Conservation (phyloP, 495 filamentous ascomycete genomes). For the Annulohypoxylon maeteangense region DNA sequence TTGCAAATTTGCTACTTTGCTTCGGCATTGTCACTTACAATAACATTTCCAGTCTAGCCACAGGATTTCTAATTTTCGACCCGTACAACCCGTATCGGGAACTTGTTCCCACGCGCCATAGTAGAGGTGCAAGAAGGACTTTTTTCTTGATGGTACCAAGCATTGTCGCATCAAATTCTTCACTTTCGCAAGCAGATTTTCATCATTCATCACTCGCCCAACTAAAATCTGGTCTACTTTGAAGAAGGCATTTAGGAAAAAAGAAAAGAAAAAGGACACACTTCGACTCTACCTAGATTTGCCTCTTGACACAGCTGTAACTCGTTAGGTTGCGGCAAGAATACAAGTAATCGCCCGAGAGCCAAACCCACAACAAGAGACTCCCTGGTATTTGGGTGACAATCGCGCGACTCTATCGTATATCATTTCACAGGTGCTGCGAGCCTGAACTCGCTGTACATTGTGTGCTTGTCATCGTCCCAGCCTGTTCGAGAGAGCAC, state of each 20-base stretch:
- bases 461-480: constrained; percentile 36
- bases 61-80: constrained; percentile 11
- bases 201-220: constrained; percentile 11
- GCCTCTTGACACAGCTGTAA: constrained; percentile 38
- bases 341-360: constrained; percentile 39
- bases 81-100: constrained; percentile 25
- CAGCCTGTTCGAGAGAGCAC: constrained; percentile 36
- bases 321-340: constrained; percentile 42
- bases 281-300: constrained; percentile 37
- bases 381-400: constrained; percentile 39
- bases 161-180: constrained; percentile 28
- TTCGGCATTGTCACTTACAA: constrained; percentile 11
- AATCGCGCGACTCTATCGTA: constrained; percentile 41
- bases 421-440: constrained; percentile 38
- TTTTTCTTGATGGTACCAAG: constrained; percentile 20
- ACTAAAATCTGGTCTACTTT: constrained; percentile 24
- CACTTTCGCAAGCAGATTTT: constrained; percentile 18
- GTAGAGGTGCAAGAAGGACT: constrained; percentile 30
- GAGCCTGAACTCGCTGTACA: constrained; percentile 40
- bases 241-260: constrained; percentile 21
- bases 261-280: background rate
- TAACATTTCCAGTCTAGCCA: constrained; percentile 9
- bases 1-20: background rate
- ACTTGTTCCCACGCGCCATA: constrained; percentile 15
- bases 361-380: constrained; percentile 12